Base-by-base conservation (phyloP, 75 land plant species). In the Ceratopteris richardii region DNA sequence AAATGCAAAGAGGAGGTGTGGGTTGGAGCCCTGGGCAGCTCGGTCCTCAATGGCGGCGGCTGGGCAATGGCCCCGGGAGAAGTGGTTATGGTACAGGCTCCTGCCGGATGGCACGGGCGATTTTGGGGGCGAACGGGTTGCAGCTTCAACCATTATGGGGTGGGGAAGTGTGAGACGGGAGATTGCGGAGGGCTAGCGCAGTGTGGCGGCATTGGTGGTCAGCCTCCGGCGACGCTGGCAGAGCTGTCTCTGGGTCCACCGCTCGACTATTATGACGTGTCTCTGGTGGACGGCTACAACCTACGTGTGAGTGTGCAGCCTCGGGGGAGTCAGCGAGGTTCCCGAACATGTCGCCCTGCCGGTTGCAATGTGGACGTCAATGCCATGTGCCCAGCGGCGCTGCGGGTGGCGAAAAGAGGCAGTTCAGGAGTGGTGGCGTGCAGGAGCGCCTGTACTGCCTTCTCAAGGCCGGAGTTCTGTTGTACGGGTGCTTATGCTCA, bases 231-330 rank as follows among this genome's bases (percentile, higher is more conserved):
- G 74, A 74, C 80, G 54, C 85, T 63, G 62, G 88, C 80, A 19
- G 76, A 74, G 64, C 59, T 81, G 43, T 51, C 65, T 27, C 66
- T 83, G 65, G 44, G 61, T 44, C 70, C 69, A 23, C 57, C 65
- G 73, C 72, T 57, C 42, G 72, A 65, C 57, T 85, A 74, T 62
- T 89, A 85, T 51, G 78, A 67, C 36, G 77, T 87, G 58, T 74
- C 79, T 57, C 74, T 91, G 48, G 90, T 89, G 20, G 86, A 89
- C 57, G 90, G 90, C 20, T 87, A 74, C 76, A 91, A 91, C 71
- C 51, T 91, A 31, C 77, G 79, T 22, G 43, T 83, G 80, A 64
- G 73, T 37, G 74, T 91, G 19, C 77, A 79, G 18, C 97, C 96
- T 4, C 3, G 3, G 50, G 50, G 50, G 13, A 14, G 50, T 17